phyloP scores from a whole-genome alignment of 179 eudicot genomes.

The Nepenthes alata region DNA sequence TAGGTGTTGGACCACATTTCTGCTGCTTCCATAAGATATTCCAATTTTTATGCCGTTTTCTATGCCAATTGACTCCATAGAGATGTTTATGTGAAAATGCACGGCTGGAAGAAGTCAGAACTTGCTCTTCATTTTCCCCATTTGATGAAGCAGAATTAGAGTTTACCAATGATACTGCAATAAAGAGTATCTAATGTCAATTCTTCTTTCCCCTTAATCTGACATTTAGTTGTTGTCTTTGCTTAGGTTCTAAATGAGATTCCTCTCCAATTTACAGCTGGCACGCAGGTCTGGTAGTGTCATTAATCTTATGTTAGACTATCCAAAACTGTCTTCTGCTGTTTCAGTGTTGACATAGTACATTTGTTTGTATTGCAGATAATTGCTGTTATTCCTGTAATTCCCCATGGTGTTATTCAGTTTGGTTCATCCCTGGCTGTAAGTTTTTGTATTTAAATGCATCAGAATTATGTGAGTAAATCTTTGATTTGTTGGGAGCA shows the following conservation, averaged over 20 bases:
- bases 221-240: constrained; percentile 1
- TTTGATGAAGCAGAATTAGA: no score
- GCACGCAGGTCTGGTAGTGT: constrained; percentile 52
- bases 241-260: constrained; percentile 63
- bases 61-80: no score
- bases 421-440: constrained; percentile 69
- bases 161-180: no score
- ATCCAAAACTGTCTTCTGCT: background rate
- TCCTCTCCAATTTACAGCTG: constrained; percentile 53
- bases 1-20: constrained; percentile 34
- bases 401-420: constrained; percentile 82
- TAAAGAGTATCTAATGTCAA: no score
- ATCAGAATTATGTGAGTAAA: no score
- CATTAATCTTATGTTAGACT: constrained; percentile 3
- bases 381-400: constrained; percentile 67
- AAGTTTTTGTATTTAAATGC: constrained; percentile 22
- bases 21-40: no score
- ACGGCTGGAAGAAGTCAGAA: no score
- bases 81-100: no score
- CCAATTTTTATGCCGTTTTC: background rate
- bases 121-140: no score
- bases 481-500: no score
- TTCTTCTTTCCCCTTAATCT: no score
- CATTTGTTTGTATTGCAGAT: constrained; percentile 45
- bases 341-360: background rate